phyloP scores from a whole-genome alignment of 345 rosid genomes.

The Linum trigynum region DNA sequence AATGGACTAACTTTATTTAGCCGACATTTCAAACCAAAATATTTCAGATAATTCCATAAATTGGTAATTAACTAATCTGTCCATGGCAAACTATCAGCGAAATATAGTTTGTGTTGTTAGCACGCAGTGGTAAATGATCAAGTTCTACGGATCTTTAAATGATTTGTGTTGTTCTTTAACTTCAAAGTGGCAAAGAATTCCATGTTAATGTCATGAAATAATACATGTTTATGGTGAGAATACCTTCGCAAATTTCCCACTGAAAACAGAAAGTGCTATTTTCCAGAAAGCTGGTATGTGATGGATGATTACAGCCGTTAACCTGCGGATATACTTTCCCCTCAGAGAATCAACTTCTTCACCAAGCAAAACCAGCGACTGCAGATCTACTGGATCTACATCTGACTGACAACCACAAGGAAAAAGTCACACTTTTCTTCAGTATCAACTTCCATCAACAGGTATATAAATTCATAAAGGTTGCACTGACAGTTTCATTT shows the following conservation, averaged over 20 bases:
- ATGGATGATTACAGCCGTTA: conserved; percentile 74
- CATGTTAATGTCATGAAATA: too few species aligned
- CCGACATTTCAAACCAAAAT: too few species aligned
- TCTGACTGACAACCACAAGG: conserved; percentile 45
- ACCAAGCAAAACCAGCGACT: conserved; percentile 43
- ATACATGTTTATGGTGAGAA: not conserved
- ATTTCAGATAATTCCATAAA: too few species aligned
- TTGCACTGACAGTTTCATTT: conserved; percentile 51
- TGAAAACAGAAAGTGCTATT: conserved; percentile 77
- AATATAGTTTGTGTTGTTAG: too few species aligned
- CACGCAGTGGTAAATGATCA: too few species aligned
- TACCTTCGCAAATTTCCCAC: conserved; percentile 98
- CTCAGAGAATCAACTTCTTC: conserved; percentile 85
- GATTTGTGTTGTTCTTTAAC: too few species aligned
- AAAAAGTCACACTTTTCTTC: conserved; percentile 11
- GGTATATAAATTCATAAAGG: not conserved
- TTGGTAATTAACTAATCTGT: not conserved
- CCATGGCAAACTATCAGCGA: not conserved
- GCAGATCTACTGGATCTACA: conserved; percentile 43
- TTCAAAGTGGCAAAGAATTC: too few species aligned
- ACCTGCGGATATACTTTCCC: conserved; percentile 72
- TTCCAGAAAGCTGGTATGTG: conserved; percentile 96
- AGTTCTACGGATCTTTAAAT: too few species aligned
- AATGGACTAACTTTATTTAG: too few species aligned
- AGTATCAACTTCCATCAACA: not conserved